Base-by-base conservation (phyloP, 1,284 basidiomycete genomes). In the Rhodotorula sp. region DNA sequence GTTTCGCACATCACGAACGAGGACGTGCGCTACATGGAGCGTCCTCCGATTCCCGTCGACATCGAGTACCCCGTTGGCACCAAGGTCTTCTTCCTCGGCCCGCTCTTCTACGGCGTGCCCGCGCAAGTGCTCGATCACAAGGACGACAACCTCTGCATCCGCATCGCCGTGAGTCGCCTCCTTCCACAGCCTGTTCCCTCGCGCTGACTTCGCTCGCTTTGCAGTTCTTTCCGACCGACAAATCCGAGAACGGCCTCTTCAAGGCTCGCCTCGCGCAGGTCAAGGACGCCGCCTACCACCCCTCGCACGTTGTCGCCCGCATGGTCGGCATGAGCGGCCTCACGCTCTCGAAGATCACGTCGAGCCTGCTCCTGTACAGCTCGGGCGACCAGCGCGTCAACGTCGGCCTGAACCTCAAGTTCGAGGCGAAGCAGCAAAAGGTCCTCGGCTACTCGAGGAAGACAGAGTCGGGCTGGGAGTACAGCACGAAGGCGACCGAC, bases 31-130 rank as follows among this genome's bases (percentile, higher is more conserved):
- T 97, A 87, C 80, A 64, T 91, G n/a, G 84, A 86, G 76, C 81
- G 87, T 77, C 87, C 87, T 11, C 87, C 95, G 0, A 89, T 92
- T 4, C 88, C 92, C 0, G 82, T 98, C 47, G 84, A 86, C 0
- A 88, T 92, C 64, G 96, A 99, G 79, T 98, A 93, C 82, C 94
- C 94, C 0, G 87, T 87, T 2, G 90, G 90, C 17, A 90, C 88
- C 79, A 92, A 90, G 77, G 90, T 98, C 53, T 96, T 99, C 82
- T 99, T 97, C 87, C 85, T 99, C 10, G 94, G 94, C 29, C 88
- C 90, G 74, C 88, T 92, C 76, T 90, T 90, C 0, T 99, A 96
- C 78, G 96, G 96, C n/a, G 88, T 90, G 8, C 93, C 96, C 10
- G 93, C 93, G 0, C 90, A 93, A 77, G 92, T 99, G 15, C 84